Conservation (phyloP, 768 basidiomycete species). For the Mycena galopus region DNA sequence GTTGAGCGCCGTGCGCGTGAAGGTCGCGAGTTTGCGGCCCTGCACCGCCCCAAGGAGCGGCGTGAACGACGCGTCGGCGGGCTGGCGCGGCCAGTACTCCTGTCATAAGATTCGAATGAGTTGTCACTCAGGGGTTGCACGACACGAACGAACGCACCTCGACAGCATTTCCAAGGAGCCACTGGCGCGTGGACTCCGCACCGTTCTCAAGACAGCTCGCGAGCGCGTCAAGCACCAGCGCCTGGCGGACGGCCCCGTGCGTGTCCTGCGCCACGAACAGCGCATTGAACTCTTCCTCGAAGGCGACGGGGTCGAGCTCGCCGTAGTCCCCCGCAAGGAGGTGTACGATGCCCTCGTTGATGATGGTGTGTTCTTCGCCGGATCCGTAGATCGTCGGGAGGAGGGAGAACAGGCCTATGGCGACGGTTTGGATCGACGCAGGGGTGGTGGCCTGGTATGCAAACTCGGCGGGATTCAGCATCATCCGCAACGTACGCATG, state of each 20-base stretch:
- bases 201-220: conserved; percentile 66
- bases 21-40: conserved; percentile 59
- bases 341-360: conserved; percentile 49
- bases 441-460: conserved; percentile 58
- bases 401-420: conserved; percentile 65
- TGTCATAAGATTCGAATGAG: conserved; percentile 40
- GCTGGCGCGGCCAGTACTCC: conserved; percentile 64
- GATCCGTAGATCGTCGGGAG: conserved; percentile 58
- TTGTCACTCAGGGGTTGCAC: background rate
- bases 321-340: conserved; percentile 35
- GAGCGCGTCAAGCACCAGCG: conserved; percentile 60
- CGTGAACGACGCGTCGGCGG: conserved; percentile 50
- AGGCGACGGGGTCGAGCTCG: conserved; percentile 22
- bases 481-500: conserved; percentile 61
- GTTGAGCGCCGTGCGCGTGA: conserved; percentile 48
- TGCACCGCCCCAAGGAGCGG: conserved; percentile 62
- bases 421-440: conserved; percentile 63
- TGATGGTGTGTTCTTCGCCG: conserved; percentile 48
- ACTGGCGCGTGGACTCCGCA: conserved; percentile 57
- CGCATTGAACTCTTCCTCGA: conserved; percentile 34
- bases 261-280: conserved; percentile 28
- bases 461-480: conserved; percentile 59
- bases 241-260: conserved; percentile 29
- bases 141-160: conserved; percentile 55
- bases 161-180: conserved; percentile 62